A percentile compares a stretch with the other conserved stretches of the same genome.
phyloP scores from a whole-genome alignment of 352 stramenopile genomes.

The Phytophthora pluvialis region DNA sequence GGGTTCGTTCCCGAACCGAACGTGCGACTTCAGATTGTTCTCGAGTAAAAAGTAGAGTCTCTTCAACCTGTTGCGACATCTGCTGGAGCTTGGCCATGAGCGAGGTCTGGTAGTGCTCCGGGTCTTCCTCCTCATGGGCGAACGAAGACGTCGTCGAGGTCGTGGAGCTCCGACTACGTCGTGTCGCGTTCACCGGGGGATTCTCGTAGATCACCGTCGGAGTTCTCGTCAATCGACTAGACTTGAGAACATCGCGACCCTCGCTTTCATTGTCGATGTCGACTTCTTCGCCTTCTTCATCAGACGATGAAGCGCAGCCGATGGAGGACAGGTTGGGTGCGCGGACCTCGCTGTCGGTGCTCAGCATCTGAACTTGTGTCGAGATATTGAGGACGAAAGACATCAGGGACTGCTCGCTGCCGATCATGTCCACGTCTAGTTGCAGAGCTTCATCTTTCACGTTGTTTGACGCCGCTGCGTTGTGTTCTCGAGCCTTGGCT shows the following conservation, averaged over 20 bases:
- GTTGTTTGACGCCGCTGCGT: neutral
- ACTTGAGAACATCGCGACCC: slow-evolving; percentile 22
- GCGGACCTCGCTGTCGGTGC: slow-evolving; percentile 15
- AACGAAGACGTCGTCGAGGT: slow-evolving; percentile 26
- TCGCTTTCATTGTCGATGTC: slow-evolving; percentile 22
- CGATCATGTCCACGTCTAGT: slow-evolving; percentile 6
- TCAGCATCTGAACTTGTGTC: slow-evolving; percentile 16
- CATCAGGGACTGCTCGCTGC: slow-evolving; percentile 22
- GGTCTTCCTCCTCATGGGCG: slow-evolving; percentile 5
- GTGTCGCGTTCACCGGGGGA: slow-evolving; percentile 8
- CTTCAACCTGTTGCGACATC: slow-evolving; percentile 34
- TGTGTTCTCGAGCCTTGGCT: neutral
- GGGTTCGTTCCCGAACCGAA: slow-evolving; percentile 20
- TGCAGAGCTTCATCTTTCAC: neutral
- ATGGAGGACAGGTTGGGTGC: slow-evolving; percentile 26
- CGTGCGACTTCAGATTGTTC: slow-evolving; percentile 39
- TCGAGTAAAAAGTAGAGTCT: slow-evolving; percentile 36
- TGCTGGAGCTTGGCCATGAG: slow-evolving; percentile 37
- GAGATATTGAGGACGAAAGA: slow-evolving; percentile 27
- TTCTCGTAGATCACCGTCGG: slow-evolving; percentile 17
- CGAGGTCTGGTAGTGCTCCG: slow-evolving; percentile 21
- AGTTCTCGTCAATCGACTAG: slow-evolving; percentile 9
- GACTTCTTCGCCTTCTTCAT: slow-evolving; percentile 15
- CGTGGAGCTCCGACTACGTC: slow-evolving; percentile 22
- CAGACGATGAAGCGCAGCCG: slow-evolving; percentile 11